Evolutionary conservation across 495 filamentous ascomycete genomes (phyloP).

Genomic region (Amniculicola lignicola): DNA sequence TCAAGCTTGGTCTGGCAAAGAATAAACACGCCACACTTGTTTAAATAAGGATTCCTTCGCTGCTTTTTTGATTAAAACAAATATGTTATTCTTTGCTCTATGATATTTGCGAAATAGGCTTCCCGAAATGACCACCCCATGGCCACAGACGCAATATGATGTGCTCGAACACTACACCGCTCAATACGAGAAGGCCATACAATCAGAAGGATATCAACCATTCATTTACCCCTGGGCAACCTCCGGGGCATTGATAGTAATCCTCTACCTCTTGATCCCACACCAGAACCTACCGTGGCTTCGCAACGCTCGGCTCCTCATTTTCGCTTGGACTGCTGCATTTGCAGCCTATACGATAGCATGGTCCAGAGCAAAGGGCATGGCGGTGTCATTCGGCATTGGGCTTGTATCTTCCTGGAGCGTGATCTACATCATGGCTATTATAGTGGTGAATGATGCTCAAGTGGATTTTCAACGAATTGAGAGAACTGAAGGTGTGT

Average conservation of each 20-base stretch:
- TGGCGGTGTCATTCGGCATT: slow-evolving; percentile 62
- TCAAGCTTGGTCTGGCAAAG: too few relatives aligned
- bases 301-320: slow-evolving; percentile 50
- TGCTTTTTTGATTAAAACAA: too few relatives aligned
- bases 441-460: slow-evolving; percentile 62
- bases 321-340: slow-evolving; percentile 51
- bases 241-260: slow-evolving; percentile 49
- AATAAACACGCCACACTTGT: too few relatives aligned
- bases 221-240: slow-evolving; percentile 57
- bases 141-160: slow-evolving; percentile 29
- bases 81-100: too few relatives aligned
- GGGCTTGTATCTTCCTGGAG: slow-evolving; percentile 66
- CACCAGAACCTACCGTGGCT: slow-evolving; percentile 51
- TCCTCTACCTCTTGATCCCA: slow-evolving; percentile 58
- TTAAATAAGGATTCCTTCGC: too few relatives aligned
- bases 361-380: slow-evolving; percentile 51
- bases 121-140: slow-evolving; percentile 1
- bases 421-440: slow-evolving; percentile 58
- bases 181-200: slow-evolving; percentile 33
- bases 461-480: slow-evolving; percentile 68
- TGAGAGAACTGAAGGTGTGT: slow-evolving; percentile 41
- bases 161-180: slow-evolving; percentile 20
- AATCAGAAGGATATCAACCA: slow-evolving; percentile 48
- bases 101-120: too few relatives aligned
- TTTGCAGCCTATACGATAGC: slow-evolving; percentile 47